Conservation (phyloP, 2,329 filamentous ascomycete species). For the Triangularia verruculosa region DNA sequence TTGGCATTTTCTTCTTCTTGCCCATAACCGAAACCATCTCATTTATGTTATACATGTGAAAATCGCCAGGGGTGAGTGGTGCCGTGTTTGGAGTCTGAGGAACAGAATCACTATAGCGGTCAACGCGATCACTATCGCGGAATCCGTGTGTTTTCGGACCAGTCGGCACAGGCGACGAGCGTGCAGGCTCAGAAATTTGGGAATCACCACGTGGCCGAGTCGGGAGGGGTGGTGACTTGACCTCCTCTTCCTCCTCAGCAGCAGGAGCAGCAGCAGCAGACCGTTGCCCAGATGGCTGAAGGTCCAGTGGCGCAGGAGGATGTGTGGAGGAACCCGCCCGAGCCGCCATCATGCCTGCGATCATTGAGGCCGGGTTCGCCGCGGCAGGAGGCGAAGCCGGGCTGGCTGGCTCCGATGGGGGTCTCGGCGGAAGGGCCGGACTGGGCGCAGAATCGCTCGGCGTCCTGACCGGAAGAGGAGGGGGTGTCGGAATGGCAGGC, state of each 20-base stretch:
- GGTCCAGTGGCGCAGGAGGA: conserved; percentile 49
- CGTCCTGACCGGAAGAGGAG: conserved; percentile 45
- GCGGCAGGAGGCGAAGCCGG: conserved; percentile 31
- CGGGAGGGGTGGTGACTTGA: conserved; percentile 59
- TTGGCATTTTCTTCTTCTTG: conserved; percentile 97
- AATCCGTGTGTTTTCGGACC: conserved; percentile 12
- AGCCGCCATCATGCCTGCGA: conserved; percentile 55
- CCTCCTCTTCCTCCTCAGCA: conserved; percentile 66
- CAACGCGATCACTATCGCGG: conserved; percentile 19
- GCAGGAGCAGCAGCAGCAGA: too few species aligned
- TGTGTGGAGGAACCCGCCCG: conserved; percentile 42
- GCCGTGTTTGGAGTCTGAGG: conserved; percentile 37
- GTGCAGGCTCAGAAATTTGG: conserved; percentile 33
- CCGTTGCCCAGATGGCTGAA: conserved; percentile 50
- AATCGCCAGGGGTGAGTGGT: conserved; percentile 69
- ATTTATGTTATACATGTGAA: conserved; percentile 93
- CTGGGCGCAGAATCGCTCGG: conserved; percentile 34
- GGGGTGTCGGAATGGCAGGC: conserved; percentile 33
- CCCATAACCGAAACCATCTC: conserved; percentile 97
- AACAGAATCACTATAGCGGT: conserved; percentile 36
- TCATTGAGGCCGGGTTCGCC: conserved; percentile 49
- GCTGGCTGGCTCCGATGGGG: conserved; percentile 32
- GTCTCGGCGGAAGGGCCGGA: conserved; percentile 40
- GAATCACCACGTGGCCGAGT: conserved; percentile 57
- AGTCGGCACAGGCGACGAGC: conserved; percentile 31